Conservation (phyloP, 192 early-diverging fungal species). For the Lobosporangium transversale region DNA sequence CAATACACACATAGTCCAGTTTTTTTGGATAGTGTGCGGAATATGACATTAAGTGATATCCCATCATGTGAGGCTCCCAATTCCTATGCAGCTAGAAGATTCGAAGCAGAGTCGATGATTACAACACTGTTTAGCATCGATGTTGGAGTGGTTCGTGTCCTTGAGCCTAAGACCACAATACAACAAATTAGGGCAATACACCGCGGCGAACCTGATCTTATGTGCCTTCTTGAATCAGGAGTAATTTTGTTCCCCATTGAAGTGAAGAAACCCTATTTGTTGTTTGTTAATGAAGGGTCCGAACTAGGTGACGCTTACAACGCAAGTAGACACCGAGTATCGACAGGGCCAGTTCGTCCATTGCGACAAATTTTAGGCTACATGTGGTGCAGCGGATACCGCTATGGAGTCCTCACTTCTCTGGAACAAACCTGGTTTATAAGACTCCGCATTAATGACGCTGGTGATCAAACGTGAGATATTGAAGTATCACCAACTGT, state of each 20-base stretch:
- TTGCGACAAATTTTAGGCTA: conserved; percentile 31
- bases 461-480: background rate
- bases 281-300: background rate
- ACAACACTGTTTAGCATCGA: background rate
- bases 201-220: no score
- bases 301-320: background rate
- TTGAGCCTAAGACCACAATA: background rate
- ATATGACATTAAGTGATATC: background rate
- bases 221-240: no score
- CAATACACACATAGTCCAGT: background rate
- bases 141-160: background rate
- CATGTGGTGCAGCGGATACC: conserved; percentile 24
- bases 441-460: conserved; percentile 8
- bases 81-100: background rate
- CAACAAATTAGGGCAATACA: background rate
- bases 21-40: background rate
- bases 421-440: conserved; percentile 45
- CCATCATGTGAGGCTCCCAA: background rate
- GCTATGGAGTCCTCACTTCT: conserved; percentile 33
- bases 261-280: conserved; percentile 10
- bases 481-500: conserved; percentile 8
- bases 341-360: background rate
- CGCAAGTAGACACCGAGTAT: background rate
- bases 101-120: background rate
- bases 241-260: conserved; percentile 25